Conservation (phyloP, 164 flowering plant species). For the Saururus chinensis region DNA sequence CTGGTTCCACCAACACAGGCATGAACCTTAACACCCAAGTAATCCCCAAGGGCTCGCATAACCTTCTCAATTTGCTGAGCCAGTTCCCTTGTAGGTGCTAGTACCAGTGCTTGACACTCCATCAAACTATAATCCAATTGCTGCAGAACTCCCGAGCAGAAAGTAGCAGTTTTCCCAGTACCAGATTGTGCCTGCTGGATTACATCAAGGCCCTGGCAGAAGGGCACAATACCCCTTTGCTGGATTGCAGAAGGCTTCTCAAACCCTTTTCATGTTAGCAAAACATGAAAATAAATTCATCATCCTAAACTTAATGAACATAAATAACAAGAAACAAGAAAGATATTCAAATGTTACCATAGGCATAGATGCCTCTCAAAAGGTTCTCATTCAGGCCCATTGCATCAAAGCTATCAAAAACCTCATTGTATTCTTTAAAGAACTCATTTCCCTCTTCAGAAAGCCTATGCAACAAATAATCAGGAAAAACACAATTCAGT, state of each 20-base stretch:
- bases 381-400: conserved; percentile 67
- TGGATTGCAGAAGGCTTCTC: conserved; percentile 93
- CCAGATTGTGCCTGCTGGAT: conserved; percentile 92
- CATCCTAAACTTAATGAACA: not conserved
- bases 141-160: conserved; percentile 78
- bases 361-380: conserved; percentile 78
- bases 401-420: conserved; percentile 57
- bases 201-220: conserved; percentile 77
- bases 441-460: conserved; percentile 45
- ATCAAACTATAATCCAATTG: conserved; percentile 58
- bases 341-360: conserved; percentile 29
- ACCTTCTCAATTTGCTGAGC: conserved; percentile 91
- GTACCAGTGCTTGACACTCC: conserved; percentile 75
- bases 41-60: conserved; percentile 87
- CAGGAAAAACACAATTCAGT: not conserved
- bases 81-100: conserved; percentile 81
- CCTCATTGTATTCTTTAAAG: conserved; percentile 69
- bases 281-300: not conserved
- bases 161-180: conserved; percentile 86
- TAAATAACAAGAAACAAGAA: not conserved
- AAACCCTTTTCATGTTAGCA: conserved; percentile 36
- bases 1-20: conserved; percentile 96
- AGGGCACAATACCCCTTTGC: conserved; percentile 84
- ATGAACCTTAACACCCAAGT: conserved; percentile 82
- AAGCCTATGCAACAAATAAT: conserved; percentile 16